A percentile compares a stretch with the other conserved stretches of the same genome.
Evolutionary conservation across 2,329 filamentous ascomycete species (phyloP).

Genomic region (Daldinia eschscholtzii): DNA sequence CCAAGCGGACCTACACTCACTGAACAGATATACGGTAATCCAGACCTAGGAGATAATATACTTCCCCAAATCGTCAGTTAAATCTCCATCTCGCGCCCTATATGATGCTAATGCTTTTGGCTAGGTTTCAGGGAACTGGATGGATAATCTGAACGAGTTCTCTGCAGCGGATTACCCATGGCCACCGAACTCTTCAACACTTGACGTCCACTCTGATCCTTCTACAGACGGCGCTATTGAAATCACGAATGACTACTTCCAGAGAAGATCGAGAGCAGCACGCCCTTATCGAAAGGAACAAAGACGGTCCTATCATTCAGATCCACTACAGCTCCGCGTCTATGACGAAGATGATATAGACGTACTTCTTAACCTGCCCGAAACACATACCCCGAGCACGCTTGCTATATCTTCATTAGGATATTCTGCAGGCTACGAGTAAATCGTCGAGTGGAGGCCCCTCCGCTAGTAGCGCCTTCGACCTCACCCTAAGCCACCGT

Average conservation of each 20-base stretch:
- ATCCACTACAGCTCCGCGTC: background rate
- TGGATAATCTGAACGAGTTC: background rate
- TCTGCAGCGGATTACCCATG: slow-evolving; percentile 1
- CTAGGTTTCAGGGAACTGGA: background rate
- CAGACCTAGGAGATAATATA: background rate
- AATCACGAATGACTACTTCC: slow-evolving; percentile 1
- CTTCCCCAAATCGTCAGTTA: background rate
- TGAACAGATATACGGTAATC: background rate
- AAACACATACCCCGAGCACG: background rate
- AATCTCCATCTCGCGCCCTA: background rate
- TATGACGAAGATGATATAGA: background rate
- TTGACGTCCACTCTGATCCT: background rate
- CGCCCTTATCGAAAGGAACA: background rate
- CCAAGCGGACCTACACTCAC: background rate
- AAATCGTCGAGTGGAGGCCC: slow-evolving; percentile 5
- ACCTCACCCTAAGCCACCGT: background rate
- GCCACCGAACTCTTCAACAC: background rate
- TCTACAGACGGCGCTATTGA: slow-evolving; percentile 1
- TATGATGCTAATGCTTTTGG: background rate
- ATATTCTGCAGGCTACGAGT: too few relatives aligned
- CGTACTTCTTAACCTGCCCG: background rate
- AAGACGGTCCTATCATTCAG: background rate
- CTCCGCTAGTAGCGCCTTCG: background rate
- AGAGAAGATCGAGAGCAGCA: background rate
- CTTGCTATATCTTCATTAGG: background rate